Conservation (phyloP, 2,329 filamentous ascomycete species). For the Aureobasidium pullulans region DNA sequence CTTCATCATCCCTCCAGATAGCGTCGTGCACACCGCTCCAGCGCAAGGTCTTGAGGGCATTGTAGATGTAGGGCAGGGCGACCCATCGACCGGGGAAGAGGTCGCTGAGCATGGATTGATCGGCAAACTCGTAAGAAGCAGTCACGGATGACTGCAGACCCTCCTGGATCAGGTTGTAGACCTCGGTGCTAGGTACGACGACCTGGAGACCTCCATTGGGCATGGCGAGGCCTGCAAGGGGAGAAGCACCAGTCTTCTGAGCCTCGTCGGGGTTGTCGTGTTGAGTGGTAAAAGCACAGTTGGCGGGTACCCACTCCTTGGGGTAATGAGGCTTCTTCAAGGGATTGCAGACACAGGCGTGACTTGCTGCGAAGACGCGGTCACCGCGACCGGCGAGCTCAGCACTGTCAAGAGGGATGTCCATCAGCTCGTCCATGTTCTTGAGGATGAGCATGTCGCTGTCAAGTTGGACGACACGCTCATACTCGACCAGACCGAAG, state of each 20-base stretch:
- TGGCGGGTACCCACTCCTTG: constrained; percentile 56
- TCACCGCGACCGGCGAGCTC: constrained; percentile 46
- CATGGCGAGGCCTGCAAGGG: constrained; percentile 47
- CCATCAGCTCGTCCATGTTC: constrained; percentile 93
- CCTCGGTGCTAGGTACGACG: constrained; percentile 48
- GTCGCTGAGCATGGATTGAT: constrained; percentile 52
- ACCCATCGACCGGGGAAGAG: constrained; percentile 53
- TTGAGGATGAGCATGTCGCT: constrained; percentile 76
- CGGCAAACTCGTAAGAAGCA: constrained; percentile 51
- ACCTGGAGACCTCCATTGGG: constrained; percentile 56
- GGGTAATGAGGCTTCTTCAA: constrained; percentile 73
- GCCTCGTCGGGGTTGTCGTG: constrained; percentile 44
- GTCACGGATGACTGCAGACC: constrained; percentile 39
- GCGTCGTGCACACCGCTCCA: constrained; percentile 48
- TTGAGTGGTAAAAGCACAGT: constrained; percentile 56
- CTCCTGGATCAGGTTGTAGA: constrained; percentile 46
- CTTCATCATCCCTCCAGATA: constrained; percentile 53
- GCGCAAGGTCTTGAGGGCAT: constrained; percentile 54
- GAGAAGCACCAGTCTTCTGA: constrained; percentile 44
- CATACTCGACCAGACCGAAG: constrained; percentile 69
- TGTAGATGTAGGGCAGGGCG: constrained; percentile 53
- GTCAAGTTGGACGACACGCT: constrained; percentile 75
- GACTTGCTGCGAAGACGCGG: constrained; percentile 71
- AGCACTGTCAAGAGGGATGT: constrained; percentile 61
- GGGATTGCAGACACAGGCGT: constrained; percentile 83